phyloP scores from a whole-genome alignment of 768 basidiomycete genomes.

The Mrakia blollopis region DNA sequence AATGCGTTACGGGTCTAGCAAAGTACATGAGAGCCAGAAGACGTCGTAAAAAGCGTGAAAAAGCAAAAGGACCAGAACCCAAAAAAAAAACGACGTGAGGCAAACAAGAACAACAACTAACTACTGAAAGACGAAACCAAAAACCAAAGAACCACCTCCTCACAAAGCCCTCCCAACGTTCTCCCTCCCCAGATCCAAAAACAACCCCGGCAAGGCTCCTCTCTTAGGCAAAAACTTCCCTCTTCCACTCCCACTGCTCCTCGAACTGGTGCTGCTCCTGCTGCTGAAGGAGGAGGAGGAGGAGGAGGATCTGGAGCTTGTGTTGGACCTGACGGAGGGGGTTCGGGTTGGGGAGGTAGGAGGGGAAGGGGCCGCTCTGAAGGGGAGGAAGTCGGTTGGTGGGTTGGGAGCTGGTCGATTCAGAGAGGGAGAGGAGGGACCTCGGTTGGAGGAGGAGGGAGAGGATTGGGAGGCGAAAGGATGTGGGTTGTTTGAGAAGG shows the following conservation, averaged over 20 bases:
- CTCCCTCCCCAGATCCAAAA: neutral
- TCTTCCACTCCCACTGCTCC: neutral
- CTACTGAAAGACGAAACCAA: neutral
- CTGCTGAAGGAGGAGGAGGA: neutral
- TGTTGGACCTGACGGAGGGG: neutral
- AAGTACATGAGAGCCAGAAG: too few relatives aligned
- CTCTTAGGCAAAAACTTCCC: neutral
- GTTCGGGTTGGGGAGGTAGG: too few relatives aligned
- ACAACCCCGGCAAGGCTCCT: neutral
- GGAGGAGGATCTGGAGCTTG: neutral
- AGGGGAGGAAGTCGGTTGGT: too few relatives aligned
- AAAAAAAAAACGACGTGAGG: neutral
- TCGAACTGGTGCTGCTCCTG: neutral
- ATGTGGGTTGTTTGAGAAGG: too few relatives aligned
- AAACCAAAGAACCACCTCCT: neutral
- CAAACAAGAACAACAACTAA: neutral
- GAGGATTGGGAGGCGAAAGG: neutral
- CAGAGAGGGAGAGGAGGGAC: neutral
- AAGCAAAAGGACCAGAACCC: too few relatives aligned
- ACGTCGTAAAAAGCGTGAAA: too few relatives aligned
- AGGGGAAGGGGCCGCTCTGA: too few relatives aligned
- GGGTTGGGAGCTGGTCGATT: neutral
- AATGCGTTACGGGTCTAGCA: too few relatives aligned
- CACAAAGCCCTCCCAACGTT: neutral
- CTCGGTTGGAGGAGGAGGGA: constrained; percentile 3